A percentile compares a stretch with the other conserved stretches of the same genome.
phyloP scores from a whole-genome alignment of 805 yeast genomes.

The Wickerhamomyces chambardii region DNA sequence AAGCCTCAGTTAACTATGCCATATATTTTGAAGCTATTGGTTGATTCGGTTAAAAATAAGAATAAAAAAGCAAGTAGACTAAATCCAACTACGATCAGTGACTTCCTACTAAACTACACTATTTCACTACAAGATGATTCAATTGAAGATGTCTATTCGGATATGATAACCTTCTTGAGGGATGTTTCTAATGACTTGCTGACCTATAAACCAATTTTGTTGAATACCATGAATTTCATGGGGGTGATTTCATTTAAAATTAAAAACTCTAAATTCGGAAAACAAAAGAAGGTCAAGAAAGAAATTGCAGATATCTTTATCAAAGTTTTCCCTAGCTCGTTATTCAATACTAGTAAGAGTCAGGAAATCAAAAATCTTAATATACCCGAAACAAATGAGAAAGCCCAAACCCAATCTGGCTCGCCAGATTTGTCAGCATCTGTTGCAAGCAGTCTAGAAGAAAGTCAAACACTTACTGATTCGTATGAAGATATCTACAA shows the following conservation, averaged over 20 bases:
- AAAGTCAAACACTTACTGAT: too few species aligned
- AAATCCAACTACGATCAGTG: slow-evolving; percentile 15
- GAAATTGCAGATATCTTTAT: slow-evolving; percentile 40
- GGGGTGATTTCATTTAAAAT: slow-evolving; percentile 47
- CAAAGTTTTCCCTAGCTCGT: slow-evolving; percentile 27
- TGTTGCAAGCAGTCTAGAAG: too few species aligned
- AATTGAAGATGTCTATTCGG: slow-evolving; percentile 69
- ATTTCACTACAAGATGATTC: slow-evolving; percentile 65
- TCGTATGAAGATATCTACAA: slow-evolving; percentile 35
- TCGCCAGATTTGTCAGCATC: slow-evolving; percentile 6
- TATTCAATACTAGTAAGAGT: too few species aligned
- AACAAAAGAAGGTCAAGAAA: slow-evolving; percentile 46
- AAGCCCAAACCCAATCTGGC: too few species aligned
- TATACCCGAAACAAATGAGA: too few species aligned
- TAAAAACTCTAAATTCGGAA: slow-evolving; percentile 50
- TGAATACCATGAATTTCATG: slow-evolving; percentile 44
- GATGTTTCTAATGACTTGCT: slow-evolving; percentile 41
- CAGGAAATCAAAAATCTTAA: too few species aligned
- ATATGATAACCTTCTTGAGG: slow-evolving; percentile 47
- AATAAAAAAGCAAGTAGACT: slow-evolving; percentile 11
- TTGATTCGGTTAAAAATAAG: slow-evolving; percentile 28
- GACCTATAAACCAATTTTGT: slow-evolving; percentile 38
- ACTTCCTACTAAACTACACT: slow-evolving; percentile 45
- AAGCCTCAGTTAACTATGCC: slow-evolving; percentile 71
- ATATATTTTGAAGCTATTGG: slow-evolving; percentile 46